Conservation (phyloP, 176 grass and related monocot genomes). For the Raddia distichophylla region DNA sequence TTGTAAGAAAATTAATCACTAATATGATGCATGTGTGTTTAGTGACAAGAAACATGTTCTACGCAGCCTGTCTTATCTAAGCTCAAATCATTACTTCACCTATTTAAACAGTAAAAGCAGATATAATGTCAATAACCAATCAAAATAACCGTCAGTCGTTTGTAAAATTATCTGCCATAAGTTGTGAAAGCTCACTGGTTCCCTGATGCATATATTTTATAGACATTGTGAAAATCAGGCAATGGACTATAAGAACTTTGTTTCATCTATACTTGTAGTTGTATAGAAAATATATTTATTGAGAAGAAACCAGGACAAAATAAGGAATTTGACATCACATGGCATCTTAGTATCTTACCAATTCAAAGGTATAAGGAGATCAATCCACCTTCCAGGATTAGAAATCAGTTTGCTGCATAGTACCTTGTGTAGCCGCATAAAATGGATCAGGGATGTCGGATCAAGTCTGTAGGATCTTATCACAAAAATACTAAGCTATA, state of each 20-base stretch:
- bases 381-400: conserved; percentile 3
- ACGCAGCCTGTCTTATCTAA: conserved; percentile 6
- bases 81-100: conserved; percentile 23
- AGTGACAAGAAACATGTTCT: not conserved
- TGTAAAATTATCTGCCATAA: not conserved
- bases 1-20: not conserved
- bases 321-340: conserved; percentile 24
- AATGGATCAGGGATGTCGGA: conserved; percentile 7
- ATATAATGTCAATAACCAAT: not conserved
- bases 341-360: conserved; percentile 9
- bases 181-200: not conserved
- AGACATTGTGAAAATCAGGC: not conserved
- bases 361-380: not conserved
- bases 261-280: not conserved
- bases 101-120: not conserved
- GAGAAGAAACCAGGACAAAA: not conserved
- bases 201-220: not conserved
- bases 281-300: conserved; percentile 9
- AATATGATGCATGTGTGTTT: not conserved
- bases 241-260: conserved; percentile 17
- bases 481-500: too few relatives aligned
- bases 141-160: not conserved
- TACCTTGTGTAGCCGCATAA: not conserved
- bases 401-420: not conserved
- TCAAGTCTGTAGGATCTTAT: too few relatives aligned